Conservation (phyloP, 1,284 basidiomycete species). For the Austroboletus niveus region DNA sequence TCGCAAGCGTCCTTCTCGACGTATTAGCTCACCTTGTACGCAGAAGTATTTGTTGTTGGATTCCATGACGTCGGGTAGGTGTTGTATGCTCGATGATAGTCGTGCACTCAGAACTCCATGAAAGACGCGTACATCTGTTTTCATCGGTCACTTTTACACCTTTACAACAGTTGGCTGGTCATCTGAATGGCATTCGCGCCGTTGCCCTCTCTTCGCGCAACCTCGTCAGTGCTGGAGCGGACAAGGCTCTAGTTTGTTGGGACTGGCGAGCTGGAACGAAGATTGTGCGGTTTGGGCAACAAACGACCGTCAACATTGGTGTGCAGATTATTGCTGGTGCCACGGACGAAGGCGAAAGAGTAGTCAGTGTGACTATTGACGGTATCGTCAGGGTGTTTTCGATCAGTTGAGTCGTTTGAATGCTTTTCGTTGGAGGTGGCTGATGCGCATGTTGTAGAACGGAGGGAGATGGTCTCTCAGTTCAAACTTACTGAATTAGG, state of each 20-base stretch:
- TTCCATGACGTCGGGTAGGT: conserved; percentile 88
- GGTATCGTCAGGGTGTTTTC: conserved; percentile 89
- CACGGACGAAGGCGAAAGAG: conserved; percentile 65
- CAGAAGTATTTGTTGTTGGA: conserved; percentile 87
- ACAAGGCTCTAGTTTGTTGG: conserved; percentile 91
- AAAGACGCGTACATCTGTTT: conserved; percentile 77
- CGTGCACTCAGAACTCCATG: conserved; percentile 5
- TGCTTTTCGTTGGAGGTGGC: not conserved
- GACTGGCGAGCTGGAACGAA: conserved; percentile 84
- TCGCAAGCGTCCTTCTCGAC: not conserved
- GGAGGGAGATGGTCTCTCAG: conserved; percentile 87
- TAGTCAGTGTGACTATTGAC: conserved; percentile 89
- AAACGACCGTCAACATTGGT: conserved; percentile 89
- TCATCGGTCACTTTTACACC: conserved; percentile 78
- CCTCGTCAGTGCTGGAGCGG: conserved; percentile 85
- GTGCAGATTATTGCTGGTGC: conserved; percentile 71
- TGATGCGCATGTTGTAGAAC: conserved; percentile 39
- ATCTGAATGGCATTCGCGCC: conserved; percentile 80
- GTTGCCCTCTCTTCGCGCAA: conserved; percentile 84
- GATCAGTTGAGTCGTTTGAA: conserved; percentile 55
- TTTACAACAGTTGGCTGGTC: conserved; percentile 81
- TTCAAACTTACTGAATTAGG: conserved; percentile 84
- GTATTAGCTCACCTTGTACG: conserved; percentile 3
- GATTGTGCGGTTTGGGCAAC: conserved; percentile 88
- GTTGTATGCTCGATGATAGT: not conserved